A percentile compares a stretch with the other conserved stretches of the same genome.
Evolutionary conservation across 768 basidiomycete species (phyloP).

Genomic region (Psilocybe tampanensis): DNA sequence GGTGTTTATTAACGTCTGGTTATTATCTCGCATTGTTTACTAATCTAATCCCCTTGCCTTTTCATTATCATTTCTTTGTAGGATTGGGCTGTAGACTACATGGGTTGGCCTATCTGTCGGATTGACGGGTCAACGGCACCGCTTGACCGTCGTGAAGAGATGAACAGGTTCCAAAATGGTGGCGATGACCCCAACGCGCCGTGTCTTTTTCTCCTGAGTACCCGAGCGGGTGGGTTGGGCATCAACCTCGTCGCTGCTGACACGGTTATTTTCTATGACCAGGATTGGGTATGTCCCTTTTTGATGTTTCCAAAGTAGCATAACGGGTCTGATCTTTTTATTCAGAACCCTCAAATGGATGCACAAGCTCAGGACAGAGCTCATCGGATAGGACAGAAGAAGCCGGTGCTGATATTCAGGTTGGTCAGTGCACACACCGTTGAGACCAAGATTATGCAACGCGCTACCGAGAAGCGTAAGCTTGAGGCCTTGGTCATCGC

Average conservation of each 20-base stretch:
- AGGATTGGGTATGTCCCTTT: slow-evolving; percentile 74
- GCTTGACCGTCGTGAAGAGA: slow-evolving; percentile 80
- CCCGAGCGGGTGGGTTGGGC: slow-evolving; percentile 78
- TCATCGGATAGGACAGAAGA: slow-evolving; percentile 94
- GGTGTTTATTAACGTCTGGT: no score
- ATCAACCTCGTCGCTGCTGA: slow-evolving; percentile 83
- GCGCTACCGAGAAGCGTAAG: slow-evolving; percentile 84
- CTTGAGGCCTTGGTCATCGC: slow-evolving; percentile 96
- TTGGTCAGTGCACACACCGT: slow-evolving; percentile 87
- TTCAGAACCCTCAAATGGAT: slow-evolving; percentile 93
- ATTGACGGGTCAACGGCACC: slow-evolving; percentile 90
- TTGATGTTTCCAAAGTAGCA: not conserved
- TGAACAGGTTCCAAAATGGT: slow-evolving; percentile 80
- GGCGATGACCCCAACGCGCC: slow-evolving; percentile 68
- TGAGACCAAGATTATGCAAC: slow-evolving; percentile 89
- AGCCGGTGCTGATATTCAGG: slow-evolving; percentile 87
- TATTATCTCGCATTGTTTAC: no score
- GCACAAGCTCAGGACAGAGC: slow-evolving; percentile 95
- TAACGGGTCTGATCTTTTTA: not conserved
- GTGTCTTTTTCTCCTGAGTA: slow-evolving; percentile 76
- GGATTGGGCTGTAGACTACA: slow-evolving; percentile 89
- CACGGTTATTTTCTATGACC: slow-evolving; percentile 93
- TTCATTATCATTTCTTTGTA: slow-evolving; percentile 29
- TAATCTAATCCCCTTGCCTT: no score
- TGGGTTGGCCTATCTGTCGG: slow-evolving; percentile 83